These are phyloP conservation scores for Calonectria hongkongensis DNA, from an alignment of 2,329 filamentous ascomycete species.

Conservation along the genomic window DNA sequence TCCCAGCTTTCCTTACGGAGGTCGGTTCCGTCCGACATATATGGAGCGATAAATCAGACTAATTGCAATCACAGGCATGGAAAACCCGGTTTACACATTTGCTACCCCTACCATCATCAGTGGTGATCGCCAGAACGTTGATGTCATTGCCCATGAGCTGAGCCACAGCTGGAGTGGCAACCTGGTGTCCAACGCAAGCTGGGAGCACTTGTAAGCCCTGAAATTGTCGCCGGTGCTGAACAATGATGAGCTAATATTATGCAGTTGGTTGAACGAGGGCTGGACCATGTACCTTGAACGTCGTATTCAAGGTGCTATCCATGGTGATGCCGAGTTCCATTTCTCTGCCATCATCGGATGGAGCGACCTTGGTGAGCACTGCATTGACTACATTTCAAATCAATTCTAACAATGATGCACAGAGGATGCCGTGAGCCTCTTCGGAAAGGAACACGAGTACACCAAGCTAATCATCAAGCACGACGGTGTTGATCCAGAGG, in stretches of 20 bases:
- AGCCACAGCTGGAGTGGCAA: conserved; percentile 92
- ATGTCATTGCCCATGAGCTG: conserved; percentile 94
- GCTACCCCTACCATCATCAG: conserved; percentile 96
- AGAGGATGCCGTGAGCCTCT: conserved; percentile 86
- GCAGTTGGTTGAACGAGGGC: conserved; percentile 82
- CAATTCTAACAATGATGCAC: conserved; percentile 42
- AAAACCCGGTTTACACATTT: conserved; percentile 96
- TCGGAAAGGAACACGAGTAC: conserved; percentile 90
- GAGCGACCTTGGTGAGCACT: conserved; percentile 81
- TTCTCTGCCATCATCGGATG: conserved; percentile 98
- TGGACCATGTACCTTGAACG: conserved; percentile 98
- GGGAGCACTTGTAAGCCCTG: conserved; percentile 82
- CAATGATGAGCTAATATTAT: conserved; percentile 29
- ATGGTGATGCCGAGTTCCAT: conserved; percentile 90
- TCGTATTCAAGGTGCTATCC: conserved; percentile 84
- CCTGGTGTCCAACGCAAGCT: conserved; percentile 84
- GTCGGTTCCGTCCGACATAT: conserved; percentile 62
- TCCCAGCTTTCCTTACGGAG: conserved; percentile 92
- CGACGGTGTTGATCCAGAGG: conserved; percentile 93
- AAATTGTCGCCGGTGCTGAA: not conserved
- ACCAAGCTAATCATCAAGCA: conserved; percentile 93
- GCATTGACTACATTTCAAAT: not conserved
- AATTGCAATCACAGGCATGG: conserved; percentile 76
- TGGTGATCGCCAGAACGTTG: conserved; percentile 92
- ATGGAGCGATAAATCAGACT: conserved; percentile 1